These are phyloP conservation scores for Globisporangium megalacanthum DNA, from an alignment of 352 stramenopile genomes.

Conservation along the genomic window DNA sequence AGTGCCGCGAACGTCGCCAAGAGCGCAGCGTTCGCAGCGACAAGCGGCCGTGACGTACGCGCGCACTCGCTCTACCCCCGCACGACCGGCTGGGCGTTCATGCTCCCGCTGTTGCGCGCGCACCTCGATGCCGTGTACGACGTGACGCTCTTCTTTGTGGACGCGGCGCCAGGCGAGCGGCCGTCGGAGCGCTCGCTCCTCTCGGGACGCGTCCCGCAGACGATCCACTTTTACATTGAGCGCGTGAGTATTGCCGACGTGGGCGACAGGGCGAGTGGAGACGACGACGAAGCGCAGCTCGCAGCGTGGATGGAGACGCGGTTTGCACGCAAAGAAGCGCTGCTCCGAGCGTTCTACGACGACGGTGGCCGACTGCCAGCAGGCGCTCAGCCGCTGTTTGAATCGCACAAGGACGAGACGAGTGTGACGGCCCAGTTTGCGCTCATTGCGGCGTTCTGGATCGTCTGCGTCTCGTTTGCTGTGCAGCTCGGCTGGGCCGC, in stretches of 20 bases:
- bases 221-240: constrained; percentile 72
- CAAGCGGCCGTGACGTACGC: constrained; percentile 32
- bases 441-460: constrained; percentile 49
- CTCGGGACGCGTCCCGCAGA: constrained; percentile 46
- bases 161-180: constrained; percentile 50
- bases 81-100: constrained; percentile 72
- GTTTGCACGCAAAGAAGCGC: constrained; percentile 60
- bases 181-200: constrained; percentile 65
- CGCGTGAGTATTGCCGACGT: constrained; percentile 42
- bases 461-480: constrained; percentile 27
- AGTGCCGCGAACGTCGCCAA: constrained; percentile 59
- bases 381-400: constrained; percentile 38
- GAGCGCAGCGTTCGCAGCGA: constrained; percentile 50
- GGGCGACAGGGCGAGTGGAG: constrained; percentile 3
- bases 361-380: constrained; percentile 39
- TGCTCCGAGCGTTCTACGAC: constrained; percentile 65
- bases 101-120: constrained; percentile 52
- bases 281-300: constrained; percentile 38
- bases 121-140: constrained; percentile 74
- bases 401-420: constrained; percentile 14
- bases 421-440: constrained; percentile 19
- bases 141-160: constrained; percentile 79
- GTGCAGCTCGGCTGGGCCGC: constrained; percentile 21
- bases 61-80: constrained; percentile 73
- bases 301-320: constrained; percentile 53